Evolutionary conservation across 2,329 filamentous ascomycete species (phyloP).

Genomic region (Pseudogymnoascus sp.): DNA sequence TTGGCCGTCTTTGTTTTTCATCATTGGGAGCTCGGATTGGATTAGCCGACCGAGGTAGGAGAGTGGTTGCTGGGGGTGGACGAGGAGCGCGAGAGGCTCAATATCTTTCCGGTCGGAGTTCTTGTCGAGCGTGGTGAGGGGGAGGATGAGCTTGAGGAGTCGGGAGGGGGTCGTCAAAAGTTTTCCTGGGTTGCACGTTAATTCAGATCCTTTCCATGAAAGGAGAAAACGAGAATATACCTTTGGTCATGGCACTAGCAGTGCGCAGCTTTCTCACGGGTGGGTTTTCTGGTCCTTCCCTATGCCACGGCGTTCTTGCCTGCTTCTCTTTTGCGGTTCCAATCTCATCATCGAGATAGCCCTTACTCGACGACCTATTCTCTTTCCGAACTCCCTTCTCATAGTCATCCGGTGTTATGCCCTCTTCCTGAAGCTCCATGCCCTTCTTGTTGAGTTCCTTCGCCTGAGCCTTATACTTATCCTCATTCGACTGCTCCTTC

Average conservation of each 20-base stretch:
- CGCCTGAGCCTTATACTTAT: conserved; percentile 16
- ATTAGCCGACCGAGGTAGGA: conserved; percentile 86
- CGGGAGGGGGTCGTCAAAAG: conserved; percentile 73
- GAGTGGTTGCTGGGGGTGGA: conserved; percentile 84
- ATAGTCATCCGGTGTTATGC: conserved; percentile 28
- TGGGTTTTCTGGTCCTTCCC: conserved; percentile 52
- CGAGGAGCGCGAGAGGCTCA: conserved; percentile 76
- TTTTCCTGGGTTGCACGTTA: conserved; percentile 48
- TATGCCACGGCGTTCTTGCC: conserved; percentile 57
- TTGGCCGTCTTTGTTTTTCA: conserved; percentile 52
- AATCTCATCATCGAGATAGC: conserved; percentile 31
- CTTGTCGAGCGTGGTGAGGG: conserved; percentile 56
- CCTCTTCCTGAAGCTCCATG: conserved; percentile 32
- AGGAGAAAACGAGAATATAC: conserved; percentile 28
- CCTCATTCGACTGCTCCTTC: not conserved
- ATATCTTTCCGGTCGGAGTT: conserved; percentile 59
- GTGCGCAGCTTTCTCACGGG: conserved; percentile 41
- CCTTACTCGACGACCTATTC: conserved; percentile 23
- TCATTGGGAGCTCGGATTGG: conserved; percentile 71
- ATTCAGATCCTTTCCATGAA: not conserved
- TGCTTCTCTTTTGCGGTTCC: conserved; percentile 46
- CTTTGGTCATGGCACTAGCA: conserved; percentile 57
- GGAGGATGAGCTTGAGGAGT: conserved; percentile 73
- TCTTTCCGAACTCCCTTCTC: not conserved
- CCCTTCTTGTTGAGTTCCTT: conserved; percentile 29